Conservation (phyloP, 148 eudicot species). For the Agrostemma githago region DNA sequence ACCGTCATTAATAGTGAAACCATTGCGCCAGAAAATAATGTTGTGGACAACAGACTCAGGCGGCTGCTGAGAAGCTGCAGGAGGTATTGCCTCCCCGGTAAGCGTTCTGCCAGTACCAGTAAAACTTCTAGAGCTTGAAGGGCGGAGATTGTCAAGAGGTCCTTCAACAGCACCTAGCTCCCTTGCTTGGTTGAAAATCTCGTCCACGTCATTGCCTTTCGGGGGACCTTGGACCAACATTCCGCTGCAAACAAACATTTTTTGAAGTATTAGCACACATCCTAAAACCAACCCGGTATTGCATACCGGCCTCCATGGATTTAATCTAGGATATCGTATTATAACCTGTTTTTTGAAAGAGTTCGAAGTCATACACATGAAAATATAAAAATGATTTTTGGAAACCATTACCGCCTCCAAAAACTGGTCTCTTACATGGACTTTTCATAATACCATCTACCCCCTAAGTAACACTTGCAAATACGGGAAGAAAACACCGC, state of each 20-base stretch:
- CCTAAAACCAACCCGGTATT: neutral
- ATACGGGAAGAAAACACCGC: no score
- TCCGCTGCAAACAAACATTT: conserved; percentile 53
- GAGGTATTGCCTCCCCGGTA: conserved; percentile 54
- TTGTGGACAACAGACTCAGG: conserved; percentile 66
- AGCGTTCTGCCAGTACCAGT: conserved; percentile 82
- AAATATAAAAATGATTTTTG: neutral
- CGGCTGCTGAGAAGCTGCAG: conserved; percentile 50
- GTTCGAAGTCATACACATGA: no score
- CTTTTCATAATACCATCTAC: no score
- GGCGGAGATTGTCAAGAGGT: conserved; percentile 49
- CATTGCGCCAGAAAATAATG: conserved; percentile 90
- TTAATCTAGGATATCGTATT: neutral
- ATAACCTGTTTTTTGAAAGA: no score
- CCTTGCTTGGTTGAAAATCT: conserved; percentile 76
- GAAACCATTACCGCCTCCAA: no score
- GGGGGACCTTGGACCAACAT: conserved; percentile 89
- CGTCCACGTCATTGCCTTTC: conserved; percentile 85
- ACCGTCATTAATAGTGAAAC: conserved; percentile 80
- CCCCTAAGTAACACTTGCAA: no score
- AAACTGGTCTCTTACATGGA: no score
- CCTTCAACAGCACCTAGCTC: conserved; percentile 73
- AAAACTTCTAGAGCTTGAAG: conserved; percentile 82
- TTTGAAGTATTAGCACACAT: conserved; percentile 11
- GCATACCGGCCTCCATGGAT: neutral